These are phyloP conservation scores for Dacryopinax primogenitus DNA, from an alignment of 768 basidiomycete genomes.

Conservation along the genomic window DNA sequence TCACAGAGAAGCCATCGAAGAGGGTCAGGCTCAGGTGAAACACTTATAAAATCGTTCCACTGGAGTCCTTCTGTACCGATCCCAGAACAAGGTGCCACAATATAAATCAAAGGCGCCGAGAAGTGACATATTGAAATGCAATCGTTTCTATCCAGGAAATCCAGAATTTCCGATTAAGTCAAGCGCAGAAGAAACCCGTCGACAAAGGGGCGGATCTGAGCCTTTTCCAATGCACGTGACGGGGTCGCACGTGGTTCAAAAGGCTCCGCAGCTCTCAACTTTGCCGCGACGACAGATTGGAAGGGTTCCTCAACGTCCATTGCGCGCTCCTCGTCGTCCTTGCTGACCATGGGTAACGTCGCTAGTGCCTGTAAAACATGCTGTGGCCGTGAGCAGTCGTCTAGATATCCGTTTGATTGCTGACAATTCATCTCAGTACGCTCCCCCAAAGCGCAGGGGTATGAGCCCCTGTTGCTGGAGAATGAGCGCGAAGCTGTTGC, in stretches of 20 bases:
- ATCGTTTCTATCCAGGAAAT: background rate
- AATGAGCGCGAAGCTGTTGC: slow-evolving; percentile 97
- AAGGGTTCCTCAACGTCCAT: background rate
- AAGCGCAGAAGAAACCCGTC: background rate
- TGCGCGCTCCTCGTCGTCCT: background rate
- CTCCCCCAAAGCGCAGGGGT: slow-evolving; percentile 71
- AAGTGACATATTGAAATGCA: too few species aligned
- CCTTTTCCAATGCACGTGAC: too few species aligned
- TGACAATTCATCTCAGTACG: slow-evolving; percentile 37
- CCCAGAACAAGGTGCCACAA: too few species aligned
- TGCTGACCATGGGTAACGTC: background rate
- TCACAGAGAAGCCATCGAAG: too few species aligned
- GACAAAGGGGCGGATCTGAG: too few species aligned
- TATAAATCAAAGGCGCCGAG: too few species aligned
- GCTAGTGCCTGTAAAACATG: background rate
- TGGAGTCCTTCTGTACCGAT: too few species aligned
- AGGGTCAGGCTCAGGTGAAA: too few species aligned
- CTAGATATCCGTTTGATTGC: background rate
- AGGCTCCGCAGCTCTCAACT: background rate
- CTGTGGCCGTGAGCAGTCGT: background rate
- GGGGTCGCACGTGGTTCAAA: background rate
- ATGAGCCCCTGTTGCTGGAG: slow-evolving; percentile 75
- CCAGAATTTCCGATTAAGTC: background rate
- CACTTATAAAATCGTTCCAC: too few species aligned
- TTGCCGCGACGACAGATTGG: background rate